Base-by-base conservation (phyloP, 495 filamentous ascomycete species). In the Aspergillus kassunensis region DNA sequence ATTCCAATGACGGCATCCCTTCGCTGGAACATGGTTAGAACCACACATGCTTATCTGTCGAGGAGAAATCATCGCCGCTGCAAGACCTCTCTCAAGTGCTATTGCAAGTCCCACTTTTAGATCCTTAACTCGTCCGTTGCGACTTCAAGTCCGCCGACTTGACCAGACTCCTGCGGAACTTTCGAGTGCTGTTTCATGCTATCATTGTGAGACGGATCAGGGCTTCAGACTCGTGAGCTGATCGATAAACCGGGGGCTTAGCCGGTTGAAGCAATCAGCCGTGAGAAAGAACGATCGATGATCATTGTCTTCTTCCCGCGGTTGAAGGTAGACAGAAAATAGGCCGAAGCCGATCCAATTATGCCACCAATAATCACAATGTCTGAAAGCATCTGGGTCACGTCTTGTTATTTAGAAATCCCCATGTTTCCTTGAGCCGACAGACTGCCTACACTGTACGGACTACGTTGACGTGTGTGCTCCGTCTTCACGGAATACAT, bases 331-430 rank as follows among this genome's bases (percentile, higher is more conserved):
- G 64, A 67, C 9, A 71, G 47, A 37, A 63, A 62, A 41, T 64
- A 67, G 9, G 73, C 66, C 24, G 72, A 55, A 0, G 62, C 62
- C 11, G 75, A 59, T 23, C 76, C 75, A 18, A 75, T 66, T 27
- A 79, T 75, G 20, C 75, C 75, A 5, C 76, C 74, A 21, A 79
- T 52, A 37, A 76, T 69, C 29, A 67, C 64, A 33, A 74, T 62
- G 37, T 68, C 65, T 18, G 48, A 40, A 40, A 20, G n/a, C 24
- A 33, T 9, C 10, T 33, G 30, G 12, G 30, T 3, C 6, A 33
- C 30, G 10, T 33, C 30, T 33, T 11, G 30, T 33, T 27, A 27
- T 27, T 9, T 9, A 27, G 24, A 4, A 4, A 27, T 27, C 24
- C n/a, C n/a, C n/a, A n/a, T n/a, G n/a, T n/a, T n/a, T n/a, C n/a